These are phyloP conservation scores for Trichoderma harzianum DNA, from an alignment of 2,329 filamentous ascomycete species.

Conservation along the genomic window DNA sequence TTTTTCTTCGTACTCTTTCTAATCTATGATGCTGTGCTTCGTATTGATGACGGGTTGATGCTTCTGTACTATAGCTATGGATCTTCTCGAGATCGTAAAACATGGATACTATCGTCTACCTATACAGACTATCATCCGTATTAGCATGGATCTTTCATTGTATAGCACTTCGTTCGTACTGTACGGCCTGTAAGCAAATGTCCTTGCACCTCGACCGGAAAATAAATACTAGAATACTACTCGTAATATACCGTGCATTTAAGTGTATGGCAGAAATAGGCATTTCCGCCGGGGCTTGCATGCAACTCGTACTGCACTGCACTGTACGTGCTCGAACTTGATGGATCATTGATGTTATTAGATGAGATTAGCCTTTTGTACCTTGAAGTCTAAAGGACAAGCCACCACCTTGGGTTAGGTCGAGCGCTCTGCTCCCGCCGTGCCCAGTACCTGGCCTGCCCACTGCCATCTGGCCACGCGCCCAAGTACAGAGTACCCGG, in stretches of 20 bases:
- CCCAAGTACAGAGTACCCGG: background rate
- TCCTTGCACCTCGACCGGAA: background rate
- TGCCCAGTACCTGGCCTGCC: background rate
- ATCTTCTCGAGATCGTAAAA: background rate
- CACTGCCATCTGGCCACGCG: background rate
- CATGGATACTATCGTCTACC: background rate
- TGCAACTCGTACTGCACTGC: too few species aligned
- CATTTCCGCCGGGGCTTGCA: background rate
- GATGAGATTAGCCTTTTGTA: background rate
- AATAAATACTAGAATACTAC: background rate
- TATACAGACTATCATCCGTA: background rate
- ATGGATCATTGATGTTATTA: background rate
- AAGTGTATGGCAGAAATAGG: background rate
- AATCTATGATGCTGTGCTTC: background rate
- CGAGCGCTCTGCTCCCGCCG: background rate
- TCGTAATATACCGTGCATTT: background rate
- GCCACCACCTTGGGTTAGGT: constrained; percentile 8
- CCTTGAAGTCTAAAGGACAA: constrained; percentile 9
- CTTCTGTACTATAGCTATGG: background rate
- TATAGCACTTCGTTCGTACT: background rate
- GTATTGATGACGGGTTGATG: background rate
- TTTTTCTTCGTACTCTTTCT: background rate
- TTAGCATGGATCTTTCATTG: background rate
- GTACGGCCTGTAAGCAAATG: background rate
- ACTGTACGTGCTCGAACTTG: background rate